Base-by-base conservation (phyloP, 345 rosid genomes). In the Boechera retrofracta region DNA sequence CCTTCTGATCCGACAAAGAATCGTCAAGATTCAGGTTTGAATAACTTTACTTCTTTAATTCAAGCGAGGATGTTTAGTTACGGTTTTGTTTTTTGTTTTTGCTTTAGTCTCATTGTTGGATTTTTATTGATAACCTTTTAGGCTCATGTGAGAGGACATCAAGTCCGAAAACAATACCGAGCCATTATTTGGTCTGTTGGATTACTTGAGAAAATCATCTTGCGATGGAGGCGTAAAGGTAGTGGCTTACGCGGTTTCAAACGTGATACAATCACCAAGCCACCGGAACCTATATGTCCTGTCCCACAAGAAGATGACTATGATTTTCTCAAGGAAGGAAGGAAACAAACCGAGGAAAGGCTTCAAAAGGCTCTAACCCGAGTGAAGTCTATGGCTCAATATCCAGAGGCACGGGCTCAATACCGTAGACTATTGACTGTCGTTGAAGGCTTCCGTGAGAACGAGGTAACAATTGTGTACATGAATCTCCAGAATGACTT, bases 121-220 rank as follows among this genome's bases (percentile, higher is more conserved):
- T 64, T 51, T 47, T 21, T 28, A 32, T 53, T 28, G 64, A 61
- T 81, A 36, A 51, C 78, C 8, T 76, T 9, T 29, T 75, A 91
- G 98, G 97, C 98, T 61, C 97, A 87, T 80, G 88, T 91, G 77
- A 89, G 96, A 79, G 98, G 98, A 24, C 97, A 91, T 79, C 98
- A 91, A 80, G 97, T 87, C 33, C 86, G 97, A 74, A 91, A 91
- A 72, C 91, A 89, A 51, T 88, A 87, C 70, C 82, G 79, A 70
- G 56, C 91, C 71, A 79, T 93, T 48, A 76, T 86, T 56, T 93
- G 98, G 98, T 93, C 97, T 0, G 96, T 93, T 4, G 96, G 98
- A 35, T 88, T 93, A 53, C 82, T 93, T 66, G 98, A 91, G 86
- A 93, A 93, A 87, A 85, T 91, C 67, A 87, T 93, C 73, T 73